A percentile compares a stretch with the other conserved stretches of the same genome.
Conservation (phyloP, 2,329 filamentous ascomycete species). For the Akanthomyces uredinophilus region DNA sequence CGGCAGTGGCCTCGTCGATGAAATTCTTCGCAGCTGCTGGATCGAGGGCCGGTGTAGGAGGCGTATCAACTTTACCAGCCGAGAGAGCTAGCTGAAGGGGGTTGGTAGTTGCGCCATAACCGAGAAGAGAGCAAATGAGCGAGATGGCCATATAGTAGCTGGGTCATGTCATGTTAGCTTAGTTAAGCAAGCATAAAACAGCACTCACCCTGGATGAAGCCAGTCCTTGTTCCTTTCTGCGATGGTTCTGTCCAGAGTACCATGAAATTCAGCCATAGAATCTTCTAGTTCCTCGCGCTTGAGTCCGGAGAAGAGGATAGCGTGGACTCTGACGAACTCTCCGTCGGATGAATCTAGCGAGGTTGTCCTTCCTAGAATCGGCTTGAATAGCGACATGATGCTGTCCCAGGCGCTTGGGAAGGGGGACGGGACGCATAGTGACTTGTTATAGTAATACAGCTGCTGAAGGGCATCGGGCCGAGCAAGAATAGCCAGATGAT, state of each 20-base stretch:
- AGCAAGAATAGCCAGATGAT: conserved; percentile 78
- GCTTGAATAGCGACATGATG: conserved; percentile 64
- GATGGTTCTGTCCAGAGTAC: conserved; percentile 53
- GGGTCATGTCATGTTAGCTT: not conserved
- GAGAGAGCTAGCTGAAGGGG: conserved; percentile 30
- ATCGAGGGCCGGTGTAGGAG: not conserved
- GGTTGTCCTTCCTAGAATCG: conserved; percentile 39
- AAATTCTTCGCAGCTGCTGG: conserved; percentile 21
- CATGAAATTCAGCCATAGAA: conserved; percentile 45
- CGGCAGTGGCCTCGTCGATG: conserved; percentile 19
- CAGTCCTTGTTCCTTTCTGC: conserved; percentile 44
- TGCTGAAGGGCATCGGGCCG: conserved; percentile 65
- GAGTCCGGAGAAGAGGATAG: conserved; percentile 54
- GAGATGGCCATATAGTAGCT: conserved; percentile 24
- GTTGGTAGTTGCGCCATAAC: conserved; percentile 37
- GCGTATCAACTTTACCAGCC: conserved; percentile 20
- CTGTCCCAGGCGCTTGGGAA: conserved; percentile 66
- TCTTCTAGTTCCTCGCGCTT: conserved; percentile 40
- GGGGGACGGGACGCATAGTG: conserved; percentile 61
- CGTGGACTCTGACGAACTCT: conserved; percentile 59
- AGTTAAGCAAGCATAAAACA: not conserved
- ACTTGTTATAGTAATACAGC: conserved; percentile 67
- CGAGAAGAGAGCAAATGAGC: conserved; percentile 29
- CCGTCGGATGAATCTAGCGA: conserved; percentile 44
- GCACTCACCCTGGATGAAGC: conserved; percentile 41